Base-by-base conservation (phyloP, 2,329 filamentous ascomycete genomes). In the Ophiocordyceps unilateralis region DNA sequence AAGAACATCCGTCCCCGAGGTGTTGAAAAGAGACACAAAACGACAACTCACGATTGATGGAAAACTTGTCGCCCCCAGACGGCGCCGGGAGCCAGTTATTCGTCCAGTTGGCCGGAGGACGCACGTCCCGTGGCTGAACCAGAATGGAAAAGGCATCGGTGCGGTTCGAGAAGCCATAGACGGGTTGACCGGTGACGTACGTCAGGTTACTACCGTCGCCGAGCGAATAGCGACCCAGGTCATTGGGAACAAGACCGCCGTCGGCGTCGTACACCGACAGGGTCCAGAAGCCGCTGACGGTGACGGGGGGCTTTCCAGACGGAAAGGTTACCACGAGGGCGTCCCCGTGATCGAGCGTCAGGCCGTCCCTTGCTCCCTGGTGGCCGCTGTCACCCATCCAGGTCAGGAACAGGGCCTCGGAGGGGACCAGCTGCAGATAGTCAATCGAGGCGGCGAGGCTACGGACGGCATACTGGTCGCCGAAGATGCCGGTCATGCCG, bases 171-270 rank as follows among this genome's bases (percentile, higher is more conserved):
- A n/a, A 19, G 23, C 40, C 40, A 5, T 50, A 45, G 11, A 46
- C 34, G 11, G 38, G 44, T 2, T 40, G 46, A 2, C 54, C 56
- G 44, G 53, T 49, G 5, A 41, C n/a, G 41, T 51, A 55, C 3
- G 50, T 56, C 22, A 59, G 34, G 39, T 51, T 50, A 36, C 46
- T 50, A 8, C 52, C 47, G 42, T 53, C 52, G 4, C 53, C 52
- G 6, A 58, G 40, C 2, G 49, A 45, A 41, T 55, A 58, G 5
- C 45, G 44, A 24, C 52, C 38, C 22, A 51, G 37, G 1, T 40
- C n/a, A 42, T 58, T 58, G 5, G 42, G 19, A 24, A 58, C 47
- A 4, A 59, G 47, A 17, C 47, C 50, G 21, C 49, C 44, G 4
- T 49, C 41, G 10, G 37, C 36, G 47, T 53, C 46, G 40, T 59